Conservation (phyloP, 768 basidiomycete genomes). For the Rhodotorula diobovata region DNA sequence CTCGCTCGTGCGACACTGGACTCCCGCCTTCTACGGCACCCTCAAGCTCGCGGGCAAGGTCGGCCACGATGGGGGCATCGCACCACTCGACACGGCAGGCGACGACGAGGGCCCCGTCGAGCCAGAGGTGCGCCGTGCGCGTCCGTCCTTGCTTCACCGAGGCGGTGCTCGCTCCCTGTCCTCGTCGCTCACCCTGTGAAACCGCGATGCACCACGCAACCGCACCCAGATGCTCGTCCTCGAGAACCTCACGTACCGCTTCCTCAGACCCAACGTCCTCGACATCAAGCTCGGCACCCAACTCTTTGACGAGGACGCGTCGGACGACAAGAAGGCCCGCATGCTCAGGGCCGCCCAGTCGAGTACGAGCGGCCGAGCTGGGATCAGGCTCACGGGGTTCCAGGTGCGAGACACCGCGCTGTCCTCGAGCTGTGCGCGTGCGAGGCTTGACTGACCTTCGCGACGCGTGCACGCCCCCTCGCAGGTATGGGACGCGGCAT, state of each 20-base stretch:
- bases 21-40: constrained; percentile 75
- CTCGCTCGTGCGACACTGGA: constrained; percentile 51
- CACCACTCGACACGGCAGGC: constrained; percentile 3
- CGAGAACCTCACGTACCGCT: constrained; percentile 71
- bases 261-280: constrained; percentile 75
- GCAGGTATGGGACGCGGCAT: constrained; percentile 68
- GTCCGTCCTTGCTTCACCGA: neutral
- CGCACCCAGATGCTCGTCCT: constrained; percentile 48
- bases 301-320: constrained; percentile 63
- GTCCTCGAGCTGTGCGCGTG: too few relatives aligned
- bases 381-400: constrained; percentile 80
- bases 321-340: constrained; percentile 67
- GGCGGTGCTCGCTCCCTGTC: neutral
- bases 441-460: neutral
- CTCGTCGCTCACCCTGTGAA: neutral
- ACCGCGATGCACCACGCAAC: too few relatives aligned
- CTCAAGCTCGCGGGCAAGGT: constrained; percentile 66
- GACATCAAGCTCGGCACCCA: constrained; percentile 91
- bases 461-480: neutral
- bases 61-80: constrained; percentile 40
- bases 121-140: constrained; percentile 24
- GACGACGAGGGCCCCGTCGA: neutral
- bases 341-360: constrained; percentile 67
- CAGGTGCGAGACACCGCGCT: constrained; percentile 57
- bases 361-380: constrained; percentile 71